Evolutionary conservation across 768 basidiomycete genomes (phyloP).

Genomic region (Tricholoma sp.): DNA sequence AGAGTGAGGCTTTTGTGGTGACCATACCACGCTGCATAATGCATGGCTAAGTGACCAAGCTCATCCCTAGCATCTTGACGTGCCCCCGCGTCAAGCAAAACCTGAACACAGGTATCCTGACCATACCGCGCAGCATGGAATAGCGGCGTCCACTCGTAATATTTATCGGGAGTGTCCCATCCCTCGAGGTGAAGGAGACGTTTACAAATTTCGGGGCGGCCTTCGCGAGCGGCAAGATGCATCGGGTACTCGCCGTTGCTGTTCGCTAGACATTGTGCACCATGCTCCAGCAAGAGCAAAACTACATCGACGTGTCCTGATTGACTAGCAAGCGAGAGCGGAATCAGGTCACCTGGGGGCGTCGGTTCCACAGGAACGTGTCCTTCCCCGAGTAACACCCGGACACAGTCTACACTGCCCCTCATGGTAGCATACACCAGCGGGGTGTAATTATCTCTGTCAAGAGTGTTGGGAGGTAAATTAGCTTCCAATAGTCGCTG

Average conservation of each 20-base stretch:
- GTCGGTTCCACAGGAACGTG: conserved; percentile 59
- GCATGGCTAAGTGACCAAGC: conserved; percentile 75
- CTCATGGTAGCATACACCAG: conserved; percentile 88
- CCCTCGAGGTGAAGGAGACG: conserved; percentile 70
- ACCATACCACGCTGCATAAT: conserved; percentile 97
- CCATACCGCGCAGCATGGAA: conserved; percentile 94
- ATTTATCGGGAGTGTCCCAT: conserved; percentile 90
- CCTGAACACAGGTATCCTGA: conserved; percentile 61
- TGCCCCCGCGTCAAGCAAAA: conserved; percentile 78
- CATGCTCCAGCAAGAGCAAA: conserved; percentile 67
- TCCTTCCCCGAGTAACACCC: conserved; percentile 73
- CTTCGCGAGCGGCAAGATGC: conserved; percentile 91
- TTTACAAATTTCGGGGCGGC: conserved; percentile 80
- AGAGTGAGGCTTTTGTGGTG: conserved; percentile 64
- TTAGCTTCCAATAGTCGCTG: conserved; percentile 66
- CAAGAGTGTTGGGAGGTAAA: conserved; percentile 63
- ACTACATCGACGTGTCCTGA: conserved; percentile 85
- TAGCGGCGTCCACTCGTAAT: conserved; percentile 97
- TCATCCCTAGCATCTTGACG: conserved; percentile 80
- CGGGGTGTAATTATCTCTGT: conserved; percentile 94
- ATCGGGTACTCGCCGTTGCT: conserved; percentile 97
- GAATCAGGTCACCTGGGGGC: conserved; percentile 67
- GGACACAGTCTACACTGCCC: conserved; percentile 79
- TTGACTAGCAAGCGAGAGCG: conserved; percentile 87
- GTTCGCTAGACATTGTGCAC: conserved; percentile 77